These are phyloP conservation scores for Debaryomycetaceae sp. DNA, from an alignment of 1,139 yeast species.

Conservation along the genomic window DNA sequence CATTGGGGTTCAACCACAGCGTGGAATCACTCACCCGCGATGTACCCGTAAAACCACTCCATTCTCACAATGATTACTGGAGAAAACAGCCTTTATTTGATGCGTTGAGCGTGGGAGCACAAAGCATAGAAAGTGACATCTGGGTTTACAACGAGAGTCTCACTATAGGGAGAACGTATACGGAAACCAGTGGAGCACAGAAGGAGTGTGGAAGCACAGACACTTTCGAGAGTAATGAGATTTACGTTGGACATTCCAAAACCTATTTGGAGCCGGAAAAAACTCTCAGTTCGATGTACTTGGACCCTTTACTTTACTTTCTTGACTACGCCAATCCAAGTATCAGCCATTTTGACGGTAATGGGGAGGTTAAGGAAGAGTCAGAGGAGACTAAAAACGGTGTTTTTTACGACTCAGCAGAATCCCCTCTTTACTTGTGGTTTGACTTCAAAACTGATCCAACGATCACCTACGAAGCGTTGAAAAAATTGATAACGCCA, in stretches of 20 bases:
- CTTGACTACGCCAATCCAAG: conserved; percentile 44
- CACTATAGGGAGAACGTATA: conserved; percentile 19
- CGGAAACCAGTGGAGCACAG: conserved; percentile 14
- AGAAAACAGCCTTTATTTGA: conserved; percentile 57
- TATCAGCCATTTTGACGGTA: conserved; percentile 10
- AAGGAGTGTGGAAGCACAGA: conserved; percentile 14
- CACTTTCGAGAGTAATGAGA: conserved; percentile 26
- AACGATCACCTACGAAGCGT: conserved; percentile 25
- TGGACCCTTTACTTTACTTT: conserved; percentile 49
- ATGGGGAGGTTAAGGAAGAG: conserved; percentile 12
- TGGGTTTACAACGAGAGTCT: conserved; percentile 47
- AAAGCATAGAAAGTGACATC: conserved; percentile 69
- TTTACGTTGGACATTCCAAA: conserved; percentile 69
- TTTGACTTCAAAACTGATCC: conserved; percentile 42
- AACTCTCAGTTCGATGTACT: conserved; percentile 51
- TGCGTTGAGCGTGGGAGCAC: conserved; percentile 57
- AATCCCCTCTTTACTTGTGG: conserved; percentile 38
- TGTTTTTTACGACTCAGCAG: conserved; percentile 39
- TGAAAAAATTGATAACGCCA: conserved; percentile 26
- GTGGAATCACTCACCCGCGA: conserved; percentile 45
- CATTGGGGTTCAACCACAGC: conserved; percentile 8
- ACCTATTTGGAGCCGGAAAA: conserved; percentile 39
- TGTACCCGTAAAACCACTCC: conserved; percentile 50
- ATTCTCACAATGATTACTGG: conserved; percentile 81
- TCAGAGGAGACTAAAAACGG: conserved; percentile 20